These are phyloP conservation scores for Amaranthus cruentus DNA, from an alignment of 148 eudicot species.

Conservation along the genomic window DNA sequence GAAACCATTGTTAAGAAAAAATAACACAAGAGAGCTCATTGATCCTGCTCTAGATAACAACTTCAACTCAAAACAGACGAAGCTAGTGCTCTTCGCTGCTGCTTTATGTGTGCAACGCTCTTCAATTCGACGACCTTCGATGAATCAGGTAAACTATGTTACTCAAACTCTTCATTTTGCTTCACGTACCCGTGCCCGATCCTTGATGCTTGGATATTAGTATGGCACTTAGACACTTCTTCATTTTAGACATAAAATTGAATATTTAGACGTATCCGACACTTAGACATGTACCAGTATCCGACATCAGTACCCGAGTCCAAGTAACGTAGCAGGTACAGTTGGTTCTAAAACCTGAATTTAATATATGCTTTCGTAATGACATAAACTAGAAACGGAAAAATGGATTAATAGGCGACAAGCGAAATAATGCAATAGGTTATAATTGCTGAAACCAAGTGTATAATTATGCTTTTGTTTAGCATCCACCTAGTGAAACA, in stretches of 20 bases:
- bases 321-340: too few relatives aligned
- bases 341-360: too few relatives aligned
- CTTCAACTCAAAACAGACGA: conserved; percentile 47
- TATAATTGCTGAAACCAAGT: background rate
- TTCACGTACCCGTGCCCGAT: too few relatives aligned
- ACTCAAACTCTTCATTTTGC: too few relatives aligned
- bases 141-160: conserved; percentile 57
- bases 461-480: background rate
- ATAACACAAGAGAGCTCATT: conserved; percentile 47
- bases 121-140: conserved; percentile 66
- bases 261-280: too few relatives aligned
- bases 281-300: too few relatives aligned
- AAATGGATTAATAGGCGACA: background rate
- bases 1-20: conserved; percentile 59
- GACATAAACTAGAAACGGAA: background rate
- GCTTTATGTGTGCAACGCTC: conserved; percentile 67
- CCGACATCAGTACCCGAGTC: too few relatives aligned
- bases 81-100: conserved; percentile 59
- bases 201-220: too few relatives aligned
- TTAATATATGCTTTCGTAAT: background rate
- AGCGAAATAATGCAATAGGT: background rate
- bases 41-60: conserved; percentile 45
- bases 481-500: too few relatives aligned
- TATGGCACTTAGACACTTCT: too few relatives aligned
- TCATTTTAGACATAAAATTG: too few relatives aligned